Evolutionary conservation across 2,329 filamentous ascomycete genomes (phyloP).

Genomic region (Capronia epimyces): DNA sequence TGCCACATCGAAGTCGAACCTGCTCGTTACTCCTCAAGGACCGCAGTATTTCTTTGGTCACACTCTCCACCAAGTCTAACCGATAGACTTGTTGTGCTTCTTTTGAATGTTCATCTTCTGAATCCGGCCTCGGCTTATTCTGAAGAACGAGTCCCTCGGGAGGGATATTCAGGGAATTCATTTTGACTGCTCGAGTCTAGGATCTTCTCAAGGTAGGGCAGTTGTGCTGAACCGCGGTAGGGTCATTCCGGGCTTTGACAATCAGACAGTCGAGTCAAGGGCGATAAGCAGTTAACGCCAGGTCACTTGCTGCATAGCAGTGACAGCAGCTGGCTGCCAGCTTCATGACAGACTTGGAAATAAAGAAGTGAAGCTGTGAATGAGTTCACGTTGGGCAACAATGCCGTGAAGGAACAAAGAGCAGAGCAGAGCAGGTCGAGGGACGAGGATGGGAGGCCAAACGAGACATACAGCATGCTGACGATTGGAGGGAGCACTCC

Average conservation of each 20-base stretch:
- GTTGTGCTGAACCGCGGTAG: conserved; percentile 2
- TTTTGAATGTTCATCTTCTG: conserved; percentile 5
- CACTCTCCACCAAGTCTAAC: conserved; percentile 41
- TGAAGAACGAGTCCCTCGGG: conserved; percentile 16
- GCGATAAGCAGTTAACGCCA: not conserved
- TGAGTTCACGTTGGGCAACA: conserved; percentile 10
- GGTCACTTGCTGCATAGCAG: conserved; percentile 20
- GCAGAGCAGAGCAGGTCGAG: conserved; percentile 11
- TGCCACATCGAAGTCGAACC: conserved; percentile 44
- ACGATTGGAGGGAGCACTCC: conserved; percentile 24
- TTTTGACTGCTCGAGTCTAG: conserved; percentile 9
- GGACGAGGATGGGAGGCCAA: conserved; percentile 12
- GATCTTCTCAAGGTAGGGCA: not conserved
- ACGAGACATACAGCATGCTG: conserved; percentile 13
- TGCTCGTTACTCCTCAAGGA: conserved; percentile 40
- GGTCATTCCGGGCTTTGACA: conserved; percentile 5
- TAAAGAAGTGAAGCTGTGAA: conserved; percentile 13
- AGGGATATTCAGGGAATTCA: conserved; percentile 24
- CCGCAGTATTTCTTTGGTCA: conserved; percentile 44
- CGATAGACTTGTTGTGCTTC: conserved; percentile 44
- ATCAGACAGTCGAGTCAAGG: not conserved
- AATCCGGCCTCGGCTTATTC: conserved; percentile 6
- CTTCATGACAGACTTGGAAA: conserved; percentile 18
- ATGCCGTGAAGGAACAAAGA: conserved; percentile 11
- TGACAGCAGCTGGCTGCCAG: conserved; percentile 19